Evolutionary conservation across 441 rosid species (phyloP), one percentile per base, ranked within the genome.

Genomic region (Mallotus japonicus): DNA sequence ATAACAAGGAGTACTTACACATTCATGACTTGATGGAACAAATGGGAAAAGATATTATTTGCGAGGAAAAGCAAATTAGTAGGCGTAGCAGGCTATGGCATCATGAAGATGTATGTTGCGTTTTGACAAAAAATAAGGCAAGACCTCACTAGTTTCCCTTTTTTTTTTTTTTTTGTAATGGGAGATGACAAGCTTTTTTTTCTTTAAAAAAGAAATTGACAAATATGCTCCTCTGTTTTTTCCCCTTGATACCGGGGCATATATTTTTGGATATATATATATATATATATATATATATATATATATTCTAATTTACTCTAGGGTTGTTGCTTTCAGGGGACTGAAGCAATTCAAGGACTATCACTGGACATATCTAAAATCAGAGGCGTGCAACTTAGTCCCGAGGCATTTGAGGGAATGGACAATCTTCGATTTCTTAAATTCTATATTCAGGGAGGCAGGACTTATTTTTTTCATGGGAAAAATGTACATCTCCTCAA

Each of bases 371-470:
- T 78, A 62, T 13, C 74, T 37, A 37, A 37, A 37, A 37, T 37
- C 8, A 19, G 15, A n/a, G 69, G 42, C 28, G 19, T 77, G 8
- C 5, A 22, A 20, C 47, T 83, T 50, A 22, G 60, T 13, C 28
- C 82, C 8, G 62, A 17, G 1, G 73, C 77, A 15, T 83, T 86
- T 67, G 40, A 71, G 47, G 79, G 24, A 65, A 84, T 82, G 83
- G 58, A 34, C 17, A 78, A 81, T 65, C 81, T 87, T 37, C 81
- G 78, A 53, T 69, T 83, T 20, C 83, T 87, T 0, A 59, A 78
- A 2, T 9, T 83, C 16, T 28, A n/a, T n/a, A n/a, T n/a, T n/a
- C n/a, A n/a, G n/a, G n/a, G n/a, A n/a, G n/a, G n/a, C n/a, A n/a
- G n/a, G n/a, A n/a, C n/a, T n/a, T n/a, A n/a, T n/a, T n/a, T n/a